A percentile compares a stretch with the other conserved stretches of the same genome.
Evolutionary conservation across 305 asterid species (phyloP).

Genomic region (Fraxinus ornus): DNA sequence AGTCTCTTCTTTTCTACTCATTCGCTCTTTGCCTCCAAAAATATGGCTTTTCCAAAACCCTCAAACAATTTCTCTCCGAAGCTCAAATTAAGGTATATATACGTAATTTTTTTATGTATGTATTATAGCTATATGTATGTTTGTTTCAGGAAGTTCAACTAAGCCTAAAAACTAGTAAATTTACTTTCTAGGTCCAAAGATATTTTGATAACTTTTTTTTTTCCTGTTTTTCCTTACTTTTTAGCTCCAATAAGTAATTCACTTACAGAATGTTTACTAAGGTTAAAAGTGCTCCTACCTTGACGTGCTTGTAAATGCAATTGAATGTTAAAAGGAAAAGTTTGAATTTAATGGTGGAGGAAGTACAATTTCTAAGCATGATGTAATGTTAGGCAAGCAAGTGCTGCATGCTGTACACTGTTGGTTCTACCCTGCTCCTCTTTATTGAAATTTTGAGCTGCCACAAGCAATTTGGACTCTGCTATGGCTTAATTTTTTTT

Average conservation of each 20-base stretch:
- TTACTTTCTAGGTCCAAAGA: not conserved
- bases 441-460: not conserved
- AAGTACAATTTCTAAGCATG: conserved; percentile 2
- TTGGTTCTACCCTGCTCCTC: conserved; percentile 1
- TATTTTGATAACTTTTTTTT: not conserved
- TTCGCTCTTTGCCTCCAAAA: conserved; percentile 48
- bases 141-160: not conserved
- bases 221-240: not conserved
- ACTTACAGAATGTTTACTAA: not conserved
- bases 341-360: not conserved
- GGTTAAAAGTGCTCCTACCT: not conserved
- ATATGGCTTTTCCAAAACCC: conserved; percentile 45
- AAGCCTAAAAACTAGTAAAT: not conserved
- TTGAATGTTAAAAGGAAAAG: not conserved
- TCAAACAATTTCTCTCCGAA: conserved; percentile 38
- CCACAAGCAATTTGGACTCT: conserved; percentile 5
- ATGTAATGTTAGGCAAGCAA: not conserved
- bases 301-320: not conserved
- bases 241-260: not conserved
- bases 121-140: not conserved
- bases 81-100: conserved; percentile 28
- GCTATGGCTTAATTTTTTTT: not conserved
- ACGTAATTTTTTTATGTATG: not conserved
- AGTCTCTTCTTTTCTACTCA: conserved; percentile 35
- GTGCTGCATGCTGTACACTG: not conserved